Evolutionary conservation across 2,329 filamentous ascomycete species (phyloP), one percentile per base, ranked within the genome.

Genomic region (Epichloe hybrida): DNA sequence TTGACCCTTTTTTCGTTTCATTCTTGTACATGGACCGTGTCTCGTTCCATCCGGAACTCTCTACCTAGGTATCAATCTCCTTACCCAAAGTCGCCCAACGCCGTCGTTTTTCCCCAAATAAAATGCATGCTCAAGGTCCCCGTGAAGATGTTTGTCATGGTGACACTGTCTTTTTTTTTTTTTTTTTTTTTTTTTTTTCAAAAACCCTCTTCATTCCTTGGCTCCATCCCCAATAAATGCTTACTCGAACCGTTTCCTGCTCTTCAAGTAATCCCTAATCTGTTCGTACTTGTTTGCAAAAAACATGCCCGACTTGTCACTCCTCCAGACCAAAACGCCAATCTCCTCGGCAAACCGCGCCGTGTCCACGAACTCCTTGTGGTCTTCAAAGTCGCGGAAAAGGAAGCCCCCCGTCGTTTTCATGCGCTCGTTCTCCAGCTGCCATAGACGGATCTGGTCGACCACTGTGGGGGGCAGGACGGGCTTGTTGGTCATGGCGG

Each of bases 361-460:
- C 11, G 88, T 78, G 43, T 79, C 81, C 47, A 78, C 72, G 62
- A 88, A 93, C 63, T 90, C 86, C 51, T 76, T 76, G 48, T 75
- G 70, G 35, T 75, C 81, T 42, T 81, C 80, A 62, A 97, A 95
- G 55, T 97, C 91, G 61, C 85, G 84, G 72, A 98, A 95, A 31
- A 97, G 66, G 64, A 88, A 97, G 0, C 93, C 93, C 1, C 77
- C 72, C 5, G 82, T 88, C 1, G 86, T 81, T 65, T 86, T 86
- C 79, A 98, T 94, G 48, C 93, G 80, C 71, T 98, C 93, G 56
- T 91, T 89, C 68, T 98, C 93, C 49, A 97, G 82, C 71, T 98
- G 91, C 93, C 93, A 98, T 20, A 98, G 79, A 2, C 90, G 79
- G 61, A 98, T 96, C 72, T 98, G 93, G 67, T 98, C 93, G 55